These are phyloP conservation scores for Aspergillus ustus DNA, from an alignment of 2,329 filamentous ascomycete genomes.

Conservation along the genomic window DNA sequence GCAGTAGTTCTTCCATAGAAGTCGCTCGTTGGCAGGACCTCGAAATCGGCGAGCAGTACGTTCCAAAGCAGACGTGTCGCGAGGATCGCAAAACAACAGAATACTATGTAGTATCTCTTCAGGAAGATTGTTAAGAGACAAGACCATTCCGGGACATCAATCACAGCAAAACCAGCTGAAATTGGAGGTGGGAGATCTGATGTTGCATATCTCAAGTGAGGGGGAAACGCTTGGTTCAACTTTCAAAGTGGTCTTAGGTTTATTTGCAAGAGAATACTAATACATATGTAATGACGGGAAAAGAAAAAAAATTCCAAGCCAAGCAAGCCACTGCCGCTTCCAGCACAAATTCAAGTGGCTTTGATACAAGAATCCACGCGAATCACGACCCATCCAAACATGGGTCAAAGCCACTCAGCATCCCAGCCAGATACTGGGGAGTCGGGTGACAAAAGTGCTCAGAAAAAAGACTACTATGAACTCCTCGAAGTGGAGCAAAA, in stretches of 20 bases:
- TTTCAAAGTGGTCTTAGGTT: neutral
- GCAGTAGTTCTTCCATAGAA: conserved; percentile 84
- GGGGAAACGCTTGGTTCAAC: neutral
- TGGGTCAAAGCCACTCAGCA: conserved; percentile 53
- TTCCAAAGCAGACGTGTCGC: conserved; percentile 58
- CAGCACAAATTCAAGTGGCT: neutral
- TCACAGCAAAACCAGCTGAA: neutral
- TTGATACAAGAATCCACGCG: neutral
- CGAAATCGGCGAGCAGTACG: conserved; percentile 67
- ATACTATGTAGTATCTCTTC: conserved; percentile 86
- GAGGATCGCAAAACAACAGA: conserved; percentile 64
- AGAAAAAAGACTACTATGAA: conserved; percentile 66
- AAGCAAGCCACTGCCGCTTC: neutral
- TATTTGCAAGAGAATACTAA: no score
- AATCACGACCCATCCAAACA: conserved; percentile 18
- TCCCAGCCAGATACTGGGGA: conserved; percentile 26
- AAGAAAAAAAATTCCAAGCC: neutral
- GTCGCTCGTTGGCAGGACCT: conserved; percentile 68
- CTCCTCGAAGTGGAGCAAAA: conserved; percentile 73
- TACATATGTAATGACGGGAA: neutral
- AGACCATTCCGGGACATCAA: conserved; percentile 36
- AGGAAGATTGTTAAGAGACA: conserved; percentile 58
- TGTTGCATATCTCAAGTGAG: neutral
- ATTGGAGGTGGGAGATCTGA: neutral
- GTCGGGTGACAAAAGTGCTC: conserved; percentile 24